A percentile compares a stretch with the other conserved stretches of the same genome.
These are phyloP conservation scores for Fraxinus angustifolia DNA, from an alignment of 305 asterid genomes.

Conservation along the genomic window DNA sequence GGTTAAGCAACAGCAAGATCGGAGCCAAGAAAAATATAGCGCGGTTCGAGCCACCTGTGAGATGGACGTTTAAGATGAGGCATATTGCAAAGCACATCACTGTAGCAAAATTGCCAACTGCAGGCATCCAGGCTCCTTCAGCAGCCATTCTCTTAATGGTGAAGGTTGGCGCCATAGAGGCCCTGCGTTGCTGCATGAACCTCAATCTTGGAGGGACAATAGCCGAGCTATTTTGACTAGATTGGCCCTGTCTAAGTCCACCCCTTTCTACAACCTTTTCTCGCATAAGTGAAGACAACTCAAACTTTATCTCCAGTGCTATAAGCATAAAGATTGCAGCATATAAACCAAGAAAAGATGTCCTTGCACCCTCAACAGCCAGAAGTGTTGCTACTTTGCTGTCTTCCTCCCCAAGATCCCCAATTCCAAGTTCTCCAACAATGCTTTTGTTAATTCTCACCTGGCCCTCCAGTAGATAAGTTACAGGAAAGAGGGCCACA, in stretches of 20 bases:
- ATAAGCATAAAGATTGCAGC: conserved; percentile 95
- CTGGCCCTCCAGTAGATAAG: conserved; percentile 93
- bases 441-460: conserved; percentile 63
- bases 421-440: conserved; percentile 48
- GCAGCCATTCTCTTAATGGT: conserved; percentile 78
- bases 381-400: conserved; percentile 67
- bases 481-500: conserved; percentile 97
- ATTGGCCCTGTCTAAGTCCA: conserved; percentile 66
- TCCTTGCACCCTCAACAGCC: conserved; percentile 94
- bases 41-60: conserved; percentile 88
- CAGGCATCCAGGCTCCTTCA: conserved; percentile 99
- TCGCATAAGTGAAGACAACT: conserved; percentile 78
- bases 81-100: conserved; percentile 88
- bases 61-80: conserved; percentile 75
- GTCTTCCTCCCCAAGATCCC: conserved; percentile 67
- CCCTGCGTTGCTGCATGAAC: conserved; percentile 91
- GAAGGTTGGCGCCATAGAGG: conserved; percentile 65
- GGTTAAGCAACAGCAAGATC: conserved; percentile 76
- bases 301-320: conserved; percentile 95
- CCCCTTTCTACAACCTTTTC: conserved; percentile 66
- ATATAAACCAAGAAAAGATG: conserved; percentile 86
- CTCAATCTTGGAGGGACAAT: conserved; percentile 77
- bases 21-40: conserved; percentile 97
- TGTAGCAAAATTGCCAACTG: conserved; percentile 96
- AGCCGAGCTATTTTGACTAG: conserved; percentile 67